Percentiles rank a stretch among this genome's conserved stretches.
phyloP scores from a whole-genome alignment of 2,329 filamentous ascomycete species.

The Colletotrichum shisoi region DNA sequence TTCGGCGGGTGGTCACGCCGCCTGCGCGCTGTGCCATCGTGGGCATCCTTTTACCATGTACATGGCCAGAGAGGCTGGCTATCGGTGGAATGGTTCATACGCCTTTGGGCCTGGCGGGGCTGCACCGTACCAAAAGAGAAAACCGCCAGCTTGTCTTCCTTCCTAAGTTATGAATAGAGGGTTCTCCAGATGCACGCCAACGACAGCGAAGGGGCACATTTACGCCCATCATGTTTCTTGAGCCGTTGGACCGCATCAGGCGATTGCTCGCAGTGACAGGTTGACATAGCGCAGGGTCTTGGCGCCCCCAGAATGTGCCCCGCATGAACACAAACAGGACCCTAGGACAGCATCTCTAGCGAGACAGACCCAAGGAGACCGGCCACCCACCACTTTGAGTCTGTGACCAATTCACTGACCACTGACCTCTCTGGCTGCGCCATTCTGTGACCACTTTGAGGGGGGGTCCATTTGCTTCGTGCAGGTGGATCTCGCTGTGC shows the following conservation, averaged over 20 bases:
- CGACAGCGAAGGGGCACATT: neutral
- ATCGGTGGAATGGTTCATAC: neutral
- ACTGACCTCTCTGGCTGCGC: slow-evolving; percentile 11
- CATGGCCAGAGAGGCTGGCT: slow-evolving; percentile 17
- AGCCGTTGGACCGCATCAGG: neutral
- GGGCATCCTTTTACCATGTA: slow-evolving; percentile 3
- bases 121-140: neutral
- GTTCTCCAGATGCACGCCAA: neutral
- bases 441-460: slow-evolving; percentile 35
- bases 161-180: neutral
- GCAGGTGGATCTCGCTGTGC: slow-evolving; percentile 36
- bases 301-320: slow-evolving; percentile 29
- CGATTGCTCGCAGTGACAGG: neutral
- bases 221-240: neutral
- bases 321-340: slow-evolving; percentile 27
- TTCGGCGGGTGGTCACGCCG: slow-evolving; percentile 32
- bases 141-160: too few species aligned
- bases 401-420: neutral
- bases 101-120: neutral
- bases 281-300: slow-evolving; percentile 36
- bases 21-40: slow-evolving; percentile 26
- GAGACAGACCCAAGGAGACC: neutral
- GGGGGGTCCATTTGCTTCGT: slow-evolving; percentile 31
- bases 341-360: slow-evolving; percentile 5
- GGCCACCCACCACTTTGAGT: slow-evolving; percentile 18